These are phyloP conservation scores for Phialocephala sp. DNA, from an alignment of 2,329 filamentous ascomycete species.

Conservation along the genomic window DNA sequence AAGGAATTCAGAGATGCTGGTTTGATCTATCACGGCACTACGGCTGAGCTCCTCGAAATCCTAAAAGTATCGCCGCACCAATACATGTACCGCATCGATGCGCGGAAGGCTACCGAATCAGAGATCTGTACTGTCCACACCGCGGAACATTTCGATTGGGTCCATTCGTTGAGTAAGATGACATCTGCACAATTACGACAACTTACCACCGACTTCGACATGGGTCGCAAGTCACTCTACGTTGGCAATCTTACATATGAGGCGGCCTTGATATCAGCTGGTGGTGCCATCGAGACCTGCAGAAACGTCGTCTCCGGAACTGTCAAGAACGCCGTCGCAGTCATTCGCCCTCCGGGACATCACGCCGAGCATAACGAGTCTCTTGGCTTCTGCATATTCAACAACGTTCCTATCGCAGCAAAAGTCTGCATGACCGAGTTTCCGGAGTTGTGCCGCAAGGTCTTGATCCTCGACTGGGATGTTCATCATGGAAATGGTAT, in stretches of 20 bases:
- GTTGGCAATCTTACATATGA: slow-evolving; percentile 82
- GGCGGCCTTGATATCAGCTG: slow-evolving; percentile 83
- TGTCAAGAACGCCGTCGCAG: slow-evolving; percentile 93
- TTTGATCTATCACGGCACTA: slow-evolving; percentile 69
- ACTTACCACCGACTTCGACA: slow-evolving; percentile 65
- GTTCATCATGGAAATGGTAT: slow-evolving; percentile 87
- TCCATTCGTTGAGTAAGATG: slow-evolving; percentile 61
- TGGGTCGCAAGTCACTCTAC: slow-evolving; percentile 77
- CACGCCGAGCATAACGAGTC: slow-evolving; percentile 86
- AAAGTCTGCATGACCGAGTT: slow-evolving; percentile 84
- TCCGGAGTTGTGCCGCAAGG: slow-evolving; percentile 80
- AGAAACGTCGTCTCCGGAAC: slow-evolving; percentile 82
- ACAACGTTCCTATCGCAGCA: slow-evolving; percentile 95
- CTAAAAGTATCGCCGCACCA: slow-evolving; percentile 60
- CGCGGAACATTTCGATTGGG: slow-evolving; percentile 78
- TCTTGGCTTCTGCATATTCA: slow-evolving; percentile 97
- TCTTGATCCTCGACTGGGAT: slow-evolving; percentile 93
- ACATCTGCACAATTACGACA: slow-evolving; percentile 69
- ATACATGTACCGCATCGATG: slow-evolving; percentile 78
- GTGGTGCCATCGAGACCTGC: slow-evolving; percentile 94
- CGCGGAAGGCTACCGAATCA: slow-evolving; percentile 75
- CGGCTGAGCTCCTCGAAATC: slow-evolving; percentile 58
- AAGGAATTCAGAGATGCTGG: slow-evolving; percentile 83
- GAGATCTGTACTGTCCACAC: slow-evolving; percentile 85
- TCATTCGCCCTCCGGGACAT: slow-evolving; percentile 93